Base-by-base conservation (phyloP, 441 rosid species). In the Erysimum pusillum region DNA sequence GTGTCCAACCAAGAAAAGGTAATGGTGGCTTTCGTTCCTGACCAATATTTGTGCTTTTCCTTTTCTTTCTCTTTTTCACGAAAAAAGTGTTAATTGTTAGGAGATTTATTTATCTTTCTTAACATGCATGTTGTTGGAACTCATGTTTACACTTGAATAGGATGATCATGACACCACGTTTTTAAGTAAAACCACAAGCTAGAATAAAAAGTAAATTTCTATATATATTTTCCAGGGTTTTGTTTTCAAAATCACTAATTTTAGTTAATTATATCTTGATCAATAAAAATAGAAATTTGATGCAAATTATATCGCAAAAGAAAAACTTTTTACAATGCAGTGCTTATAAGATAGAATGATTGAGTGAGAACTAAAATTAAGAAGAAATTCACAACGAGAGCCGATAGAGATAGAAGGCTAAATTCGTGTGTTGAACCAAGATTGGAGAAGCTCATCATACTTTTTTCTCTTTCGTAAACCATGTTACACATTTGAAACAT, bases 21-120 rank as follows among this genome's bases (percentile, higher is more conserved):
- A 59, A 67, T 59, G 79, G 62, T 75, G 38, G 44, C 74, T 60
- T 75, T 60, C 44, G 31, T 59, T 75, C 63, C 62, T 75, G 13
- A 39, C 74, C 79, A 59, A 25, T 59, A 59, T 67, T 59, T 75
- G 79, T 75, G 79, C 38, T 39, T 39, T 75, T 49, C 12, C 56
- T 67, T 59, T 54, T 25, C 7, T 31, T 58, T 15, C 39, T 10
- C 14, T 39, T 12, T 69, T 60, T 35, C 13, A 42, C 25, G 7
- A 31, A 28, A 18, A 32, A 4, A n/a, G 22, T 25, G 22, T 67
- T 67, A 32, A 31, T 6, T 38, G 6, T 12, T 39, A 8, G n/a
- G 34, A 46, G 51, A 35, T 35, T 53, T 56, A 11, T 35, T 25
- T 67, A 28, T 75, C 52, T 38, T 67, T 67, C n/a, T 36, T 46